Conservation (phyloP, 148 eudicot species). For the Rhododendron williamsianum region DNA sequence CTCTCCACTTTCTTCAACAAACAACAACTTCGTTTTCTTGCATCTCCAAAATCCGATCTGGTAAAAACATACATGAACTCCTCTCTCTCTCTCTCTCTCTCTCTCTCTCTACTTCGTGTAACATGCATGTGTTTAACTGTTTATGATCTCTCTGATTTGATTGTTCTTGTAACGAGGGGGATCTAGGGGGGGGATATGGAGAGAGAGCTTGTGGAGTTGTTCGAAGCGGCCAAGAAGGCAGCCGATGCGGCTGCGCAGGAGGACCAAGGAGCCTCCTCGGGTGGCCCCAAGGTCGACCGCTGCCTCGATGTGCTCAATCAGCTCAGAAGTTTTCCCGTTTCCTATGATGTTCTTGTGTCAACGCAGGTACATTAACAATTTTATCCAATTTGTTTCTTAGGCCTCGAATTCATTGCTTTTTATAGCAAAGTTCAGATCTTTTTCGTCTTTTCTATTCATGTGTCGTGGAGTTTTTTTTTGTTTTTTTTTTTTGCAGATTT, state of each 20-base stretch:
- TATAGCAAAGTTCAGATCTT: not conserved
- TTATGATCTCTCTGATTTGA: not conserved
- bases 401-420: not conserved
- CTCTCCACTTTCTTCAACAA: not conserved
- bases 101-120: not conserved
- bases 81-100: not conserved
- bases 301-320: constrained; percentile 22
- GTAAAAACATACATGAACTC: not conserved
- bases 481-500: not conserved
- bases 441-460: not conserved
- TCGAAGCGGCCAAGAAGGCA: constrained; percentile 23
- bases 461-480: not conserved
- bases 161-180: not conserved
- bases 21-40: not conserved
- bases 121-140: not conserved
- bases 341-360: constrained; percentile 22
- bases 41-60: not conserved
- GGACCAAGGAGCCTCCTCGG: constrained; percentile 1
- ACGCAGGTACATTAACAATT: constrained; percentile 12
- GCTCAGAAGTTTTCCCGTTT: constrained; percentile 17
- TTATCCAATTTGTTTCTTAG: not conserved
- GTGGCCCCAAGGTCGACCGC: constrained; percentile 18
- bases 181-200: constrained; percentile 16
- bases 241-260: constrained; percentile 20
- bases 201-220: constrained; percentile 25